A percentile compares a stretch with the other conserved stretches of the same genome.
Conservation (phyloP, 1,139 yeast species). For the Magnusiomyces sp. region DNA sequence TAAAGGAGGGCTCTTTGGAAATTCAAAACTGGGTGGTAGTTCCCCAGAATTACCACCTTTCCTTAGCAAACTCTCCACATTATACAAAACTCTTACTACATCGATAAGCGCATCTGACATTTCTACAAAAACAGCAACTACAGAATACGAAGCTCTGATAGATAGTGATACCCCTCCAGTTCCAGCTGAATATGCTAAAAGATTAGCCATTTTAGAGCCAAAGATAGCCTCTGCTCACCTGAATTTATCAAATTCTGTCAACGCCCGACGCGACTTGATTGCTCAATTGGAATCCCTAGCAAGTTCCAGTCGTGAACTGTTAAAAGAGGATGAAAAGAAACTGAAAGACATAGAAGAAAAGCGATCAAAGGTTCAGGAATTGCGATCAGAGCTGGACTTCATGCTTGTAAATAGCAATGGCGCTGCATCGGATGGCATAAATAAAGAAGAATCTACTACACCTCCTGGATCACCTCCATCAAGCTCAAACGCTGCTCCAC, state of each 20-base stretch:
- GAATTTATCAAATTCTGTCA: conserved; percentile 34
- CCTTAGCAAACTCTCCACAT: conserved; percentile 39
- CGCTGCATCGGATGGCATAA: conserved; percentile 20
- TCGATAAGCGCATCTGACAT: conserved; percentile 14
- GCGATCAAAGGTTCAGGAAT: conserved; percentile 32
- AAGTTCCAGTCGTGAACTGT: conserved; percentile 37
- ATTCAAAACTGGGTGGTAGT: conserved; percentile 2
- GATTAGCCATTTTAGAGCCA: conserved; percentile 26
- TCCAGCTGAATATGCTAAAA: conserved; percentile 42
- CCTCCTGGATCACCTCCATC: conserved; percentile 18
- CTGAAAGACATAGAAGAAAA: conserved; percentile 38
- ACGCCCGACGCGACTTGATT: conserved; percentile 36
- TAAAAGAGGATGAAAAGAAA: conserved; percentile 40
- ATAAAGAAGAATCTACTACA: conserved; percentile 14
- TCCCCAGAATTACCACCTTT: conserved; percentile 33
- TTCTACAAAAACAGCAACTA: conserved; percentile 14
- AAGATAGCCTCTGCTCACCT: conserved; percentile 12
- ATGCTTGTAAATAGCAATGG: conserved; percentile 31
- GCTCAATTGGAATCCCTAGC: conserved; percentile 39
- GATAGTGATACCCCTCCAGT: conserved; percentile 44
- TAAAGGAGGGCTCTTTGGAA: conserved; percentile 8
- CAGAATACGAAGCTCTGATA: conserved; percentile 21
- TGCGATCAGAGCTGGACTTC: conserved; percentile 40
- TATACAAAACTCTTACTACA: conserved; percentile 33
- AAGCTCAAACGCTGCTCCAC: not conserved